These are phyloP conservation scores for Eucalyptus decipiens DNA, from an alignment of 345 rosid species.

Conservation along the genomic window DNA sequence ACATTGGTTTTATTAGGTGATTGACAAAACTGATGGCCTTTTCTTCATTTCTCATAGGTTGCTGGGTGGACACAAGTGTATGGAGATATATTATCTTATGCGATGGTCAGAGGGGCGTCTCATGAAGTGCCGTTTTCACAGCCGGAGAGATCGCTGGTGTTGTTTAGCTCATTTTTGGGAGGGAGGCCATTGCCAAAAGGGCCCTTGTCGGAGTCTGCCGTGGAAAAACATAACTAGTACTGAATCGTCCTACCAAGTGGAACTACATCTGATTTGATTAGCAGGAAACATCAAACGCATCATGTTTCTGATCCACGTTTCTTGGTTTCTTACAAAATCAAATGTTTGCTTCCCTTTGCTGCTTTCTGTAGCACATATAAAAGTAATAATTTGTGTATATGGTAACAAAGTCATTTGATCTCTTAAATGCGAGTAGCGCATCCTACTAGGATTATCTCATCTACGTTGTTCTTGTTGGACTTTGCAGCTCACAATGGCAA, in stretches of 20 bases:
- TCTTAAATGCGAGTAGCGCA: too few relatives aligned
- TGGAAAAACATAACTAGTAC: background rate
- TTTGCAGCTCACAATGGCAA: too few relatives aligned
- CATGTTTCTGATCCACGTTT: background rate
- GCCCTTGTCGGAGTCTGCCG: background rate
- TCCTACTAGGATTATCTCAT: too few relatives aligned
- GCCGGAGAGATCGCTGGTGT: constrained; percentile 28
- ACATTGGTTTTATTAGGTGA: background rate
- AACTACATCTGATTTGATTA: background rate
- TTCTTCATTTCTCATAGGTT: constrained; percentile 6
- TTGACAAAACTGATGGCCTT: background rate
- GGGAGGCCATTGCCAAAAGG: constrained; percentile 21
- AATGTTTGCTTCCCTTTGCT: background rate
- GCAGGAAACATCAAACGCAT: background rate
- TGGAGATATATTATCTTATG: constrained; percentile 21
- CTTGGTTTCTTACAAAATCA: background rate
- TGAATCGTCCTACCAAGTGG: background rate
- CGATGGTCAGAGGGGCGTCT: constrained; percentile 42
- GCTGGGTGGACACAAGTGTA: constrained; percentile 48
- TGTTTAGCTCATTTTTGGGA: constrained; percentile 20
- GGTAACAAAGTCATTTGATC: too few relatives aligned
- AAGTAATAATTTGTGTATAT: background rate
- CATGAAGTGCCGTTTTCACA: constrained; percentile 39
- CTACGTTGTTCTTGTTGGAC: too few relatives aligned
- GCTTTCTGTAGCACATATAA: background rate